phyloP scores from a whole-genome alignment of 164 flowering plant species.

The Liquidambar formosana region DNA sequence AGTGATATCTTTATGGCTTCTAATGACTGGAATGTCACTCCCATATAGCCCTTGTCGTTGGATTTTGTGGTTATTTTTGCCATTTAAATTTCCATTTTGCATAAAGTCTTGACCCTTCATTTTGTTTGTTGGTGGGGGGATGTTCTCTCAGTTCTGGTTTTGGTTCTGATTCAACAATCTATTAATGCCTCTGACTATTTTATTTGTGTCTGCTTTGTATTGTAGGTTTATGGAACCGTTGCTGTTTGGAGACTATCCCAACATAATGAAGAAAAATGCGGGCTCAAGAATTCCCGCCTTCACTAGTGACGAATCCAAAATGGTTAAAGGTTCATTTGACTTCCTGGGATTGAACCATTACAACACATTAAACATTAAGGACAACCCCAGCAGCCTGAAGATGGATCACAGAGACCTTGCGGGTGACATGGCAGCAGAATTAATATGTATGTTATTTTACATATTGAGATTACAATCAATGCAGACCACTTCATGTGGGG shows the following conservation, averaged over 20 bases:
- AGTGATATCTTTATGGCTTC: too few relatives aligned
- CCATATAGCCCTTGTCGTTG: neutral
- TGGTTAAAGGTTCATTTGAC: slow-evolving; percentile 32
- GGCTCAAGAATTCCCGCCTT: slow-evolving; percentile 5
- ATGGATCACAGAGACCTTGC: slow-evolving; percentile 31
- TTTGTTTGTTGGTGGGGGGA: too few relatives aligned
- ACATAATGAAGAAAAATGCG: slow-evolving; percentile 3
- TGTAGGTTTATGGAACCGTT: slow-evolving; percentile 33
- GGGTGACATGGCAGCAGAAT: slow-evolving; percentile 33
- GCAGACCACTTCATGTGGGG: too few relatives aligned
- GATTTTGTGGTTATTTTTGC: neutral
- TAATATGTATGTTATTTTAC: slow-evolving; percentile 26
- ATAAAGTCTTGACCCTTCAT: too few relatives aligned
- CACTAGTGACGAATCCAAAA: slow-evolving; percentile 12
- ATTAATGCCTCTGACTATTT: too few relatives aligned
- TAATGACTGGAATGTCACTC: too few relatives aligned
- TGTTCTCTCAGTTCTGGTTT: too few relatives aligned
- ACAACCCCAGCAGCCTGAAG: slow-evolving; percentile 16
- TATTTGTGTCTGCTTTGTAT: neutral
- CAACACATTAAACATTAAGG: slow-evolving; percentile 12
- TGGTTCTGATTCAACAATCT: too few relatives aligned
- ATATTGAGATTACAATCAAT: too few relatives aligned
- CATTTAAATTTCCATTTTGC: too few relatives aligned
- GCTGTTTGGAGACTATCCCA: slow-evolving; percentile 35
- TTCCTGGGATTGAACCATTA: slow-evolving; percentile 40